A percentile compares a stretch with the other conserved stretches of the same genome.
These are phyloP conservation scores for Mucor plumbeus DNA, from an alignment of 371 early-diverging fungal species.

Conservation along the genomic window DNA sequence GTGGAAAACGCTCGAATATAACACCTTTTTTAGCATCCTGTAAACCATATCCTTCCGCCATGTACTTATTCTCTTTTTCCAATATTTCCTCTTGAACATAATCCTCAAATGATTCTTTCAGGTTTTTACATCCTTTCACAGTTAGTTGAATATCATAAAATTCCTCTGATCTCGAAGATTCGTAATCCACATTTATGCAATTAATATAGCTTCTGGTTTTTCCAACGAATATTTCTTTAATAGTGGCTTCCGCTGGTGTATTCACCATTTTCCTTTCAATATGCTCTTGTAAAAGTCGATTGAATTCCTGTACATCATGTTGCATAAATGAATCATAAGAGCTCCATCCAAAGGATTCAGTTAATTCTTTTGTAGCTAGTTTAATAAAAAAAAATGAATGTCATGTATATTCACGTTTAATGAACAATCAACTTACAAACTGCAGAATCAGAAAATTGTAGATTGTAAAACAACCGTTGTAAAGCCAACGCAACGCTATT, in stretches of 20 bases:
- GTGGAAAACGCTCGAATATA: constrained; percentile 92
- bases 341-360: constrained; percentile 81
- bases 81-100: constrained; percentile 90
- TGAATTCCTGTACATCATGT: constrained; percentile 96
- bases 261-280: constrained; percentile 85
- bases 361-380: constrained; percentile 77
- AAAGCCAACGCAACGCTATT: constrained; percentile 87
- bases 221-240: constrained; percentile 85
- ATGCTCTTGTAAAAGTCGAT: constrained; percentile 91
- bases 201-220: constrained; percentile 69
- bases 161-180: constrained; percentile 83
- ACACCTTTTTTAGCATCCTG: constrained; percentile 97
- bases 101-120: constrained; percentile 87
- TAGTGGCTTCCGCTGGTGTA: constrained; percentile 86
- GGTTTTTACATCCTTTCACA: constrained; percentile 85
- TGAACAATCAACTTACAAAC: constrained; percentile 55
- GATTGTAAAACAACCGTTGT: constrained; percentile 92
- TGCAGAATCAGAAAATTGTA: constrained; percentile 72
- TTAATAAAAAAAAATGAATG: constrained; percentile 57
- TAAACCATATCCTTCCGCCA: constrained; percentile 93
- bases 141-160: constrained; percentile 83
- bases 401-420: constrained; percentile 88
- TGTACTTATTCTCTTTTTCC: constrained; percentile 96
- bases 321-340: constrained; percentile 91
- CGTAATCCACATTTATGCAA: constrained; percentile 82